Evolutionary conservation across 1,139 yeast genomes (phyloP).

Genomic region (Meyerozyma elateridarum): DNA sequence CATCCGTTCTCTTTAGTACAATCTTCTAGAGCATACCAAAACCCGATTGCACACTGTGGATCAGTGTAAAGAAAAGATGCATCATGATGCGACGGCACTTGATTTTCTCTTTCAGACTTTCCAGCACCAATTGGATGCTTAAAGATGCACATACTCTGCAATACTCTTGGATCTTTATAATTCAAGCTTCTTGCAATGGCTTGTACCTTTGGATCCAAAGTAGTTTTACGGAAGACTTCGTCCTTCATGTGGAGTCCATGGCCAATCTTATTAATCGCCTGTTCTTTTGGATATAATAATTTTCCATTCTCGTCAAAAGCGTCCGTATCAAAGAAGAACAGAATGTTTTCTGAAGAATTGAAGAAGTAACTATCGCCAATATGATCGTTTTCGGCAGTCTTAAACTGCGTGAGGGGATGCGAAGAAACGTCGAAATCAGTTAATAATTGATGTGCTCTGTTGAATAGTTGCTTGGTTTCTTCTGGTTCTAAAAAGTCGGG

Average conservation of each 20-base stretch:
- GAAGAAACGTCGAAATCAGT: slow-evolving; percentile 43
- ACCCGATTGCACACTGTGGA: slow-evolving; percentile 72
- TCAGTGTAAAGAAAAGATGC: slow-evolving; percentile 68
- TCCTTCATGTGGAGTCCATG: slow-evolving; percentile 67
- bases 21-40: slow-evolving; percentile 80
- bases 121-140: slow-evolving; percentile 51
- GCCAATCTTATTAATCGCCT: slow-evolving; percentile 72
- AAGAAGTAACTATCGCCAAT: slow-evolving; percentile 73
- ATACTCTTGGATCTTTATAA: slow-evolving; percentile 61
- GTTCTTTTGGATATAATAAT: slow-evolving; percentile 47
- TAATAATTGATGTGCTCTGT: slow-evolving; percentile 43
- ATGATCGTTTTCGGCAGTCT: slow-evolving; percentile 61
- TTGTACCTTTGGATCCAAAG: slow-evolving; percentile 48
- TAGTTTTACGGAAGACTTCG: slow-evolving; percentile 40
- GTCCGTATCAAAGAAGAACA: slow-evolving; percentile 68
- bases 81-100: slow-evolving; percentile 78
- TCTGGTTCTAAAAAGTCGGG: slow-evolving; percentile 46
- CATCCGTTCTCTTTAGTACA: slow-evolving; percentile 70
- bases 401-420: slow-evolving; percentile 74
- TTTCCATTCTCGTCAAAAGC: slow-evolving; percentile 54
- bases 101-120: slow-evolving; percentile 51
- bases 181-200: slow-evolving; percentile 50
- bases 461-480: slow-evolving; percentile 36
- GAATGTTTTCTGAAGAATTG: slow-evolving; percentile 63
- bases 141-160: slow-evolving; percentile 77